Percentiles rank a stretch among this genome's conserved stretches.
Conservation (phyloP, 2,329 filamentous ascomycete genomes). For the Bipolaris oryzae region DNA sequence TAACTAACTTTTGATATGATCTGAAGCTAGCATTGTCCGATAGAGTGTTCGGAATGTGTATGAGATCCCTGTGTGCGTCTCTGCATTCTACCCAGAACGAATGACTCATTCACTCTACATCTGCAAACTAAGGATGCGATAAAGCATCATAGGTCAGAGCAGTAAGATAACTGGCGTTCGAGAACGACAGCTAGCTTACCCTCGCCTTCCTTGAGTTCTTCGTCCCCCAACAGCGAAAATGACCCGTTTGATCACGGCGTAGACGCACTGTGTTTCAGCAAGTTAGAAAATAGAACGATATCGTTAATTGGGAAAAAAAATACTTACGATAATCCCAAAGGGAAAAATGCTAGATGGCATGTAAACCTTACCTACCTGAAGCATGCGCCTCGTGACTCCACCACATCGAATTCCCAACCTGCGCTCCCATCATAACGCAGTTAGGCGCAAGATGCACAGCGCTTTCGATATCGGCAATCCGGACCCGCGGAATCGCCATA, state of each 20-base stretch:
- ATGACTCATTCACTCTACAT: too few relatives aligned
- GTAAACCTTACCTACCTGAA: constrained; percentile 47
- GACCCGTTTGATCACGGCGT: neutral
- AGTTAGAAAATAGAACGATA: neutral
- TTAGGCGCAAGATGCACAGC: constrained; percentile 49
- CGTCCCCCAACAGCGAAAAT: neutral
- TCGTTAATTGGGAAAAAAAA: neutral
- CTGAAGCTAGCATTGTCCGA: too few relatives aligned
- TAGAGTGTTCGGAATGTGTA: too few relatives aligned
- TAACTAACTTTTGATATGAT: too few relatives aligned
- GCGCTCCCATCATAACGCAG: constrained; percentile 46
- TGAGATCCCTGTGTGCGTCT: too few relatives aligned
- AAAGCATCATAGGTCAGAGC: neutral
- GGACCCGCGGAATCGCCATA: constrained; percentile 45
- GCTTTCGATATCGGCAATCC: constrained; percentile 52
- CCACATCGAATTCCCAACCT: constrained; percentile 54
- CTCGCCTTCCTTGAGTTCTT: neutral
- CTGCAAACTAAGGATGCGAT: too few relatives aligned
- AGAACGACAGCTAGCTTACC: neutral
- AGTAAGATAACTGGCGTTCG: neutral
- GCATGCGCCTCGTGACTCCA: constrained; percentile 54
- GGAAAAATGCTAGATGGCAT: constrained; percentile 55
- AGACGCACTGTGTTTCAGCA: neutral
- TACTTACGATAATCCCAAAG: constrained; percentile 52
- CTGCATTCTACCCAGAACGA: too few relatives aligned